A percentile compares a stretch with the other conserved stretches of the same genome.
Conservation (phyloP, 208 protist species). For the Leishmania braziliensis region DNA sequence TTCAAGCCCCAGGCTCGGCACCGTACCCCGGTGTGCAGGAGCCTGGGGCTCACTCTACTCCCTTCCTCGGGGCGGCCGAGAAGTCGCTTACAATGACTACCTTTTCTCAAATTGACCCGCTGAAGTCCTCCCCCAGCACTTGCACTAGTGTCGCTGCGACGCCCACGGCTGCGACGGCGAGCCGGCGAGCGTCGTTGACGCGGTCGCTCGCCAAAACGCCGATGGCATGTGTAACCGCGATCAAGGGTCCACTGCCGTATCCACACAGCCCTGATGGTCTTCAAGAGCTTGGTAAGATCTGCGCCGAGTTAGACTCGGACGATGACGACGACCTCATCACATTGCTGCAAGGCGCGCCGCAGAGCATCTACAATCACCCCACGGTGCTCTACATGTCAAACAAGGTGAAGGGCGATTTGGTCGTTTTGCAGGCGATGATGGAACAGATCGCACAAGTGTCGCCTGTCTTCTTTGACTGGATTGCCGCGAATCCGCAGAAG, state of each 20-base stretch:
- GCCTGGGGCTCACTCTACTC: neutral
- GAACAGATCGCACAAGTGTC: slow-evolving; percentile 43
- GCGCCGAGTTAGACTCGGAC: neutral
- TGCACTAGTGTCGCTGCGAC: neutral
- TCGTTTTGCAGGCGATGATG: slow-evolving; percentile 44
- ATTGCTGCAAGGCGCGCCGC: slow-evolving; percentile 26
- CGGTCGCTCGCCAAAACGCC: too few relatives aligned
- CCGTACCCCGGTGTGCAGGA: neutral
- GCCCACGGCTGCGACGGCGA: neutral
- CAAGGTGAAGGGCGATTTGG: slow-evolving; percentile 44
- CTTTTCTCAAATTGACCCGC: neutral
- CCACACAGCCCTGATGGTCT: slow-evolving; percentile 50
- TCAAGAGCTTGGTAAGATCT: slow-evolving; percentile 23
- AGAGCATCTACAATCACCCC: slow-evolving; percentile 47
- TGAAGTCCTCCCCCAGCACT: neutral
- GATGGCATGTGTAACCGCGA: too few relatives aligned
- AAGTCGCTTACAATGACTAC: neutral
- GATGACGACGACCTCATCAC: slow-evolving; percentile 30
- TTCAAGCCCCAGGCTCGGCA: neutral
- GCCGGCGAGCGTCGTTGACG: neutral
- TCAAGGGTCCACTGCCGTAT: slow-evolving; percentile 34
- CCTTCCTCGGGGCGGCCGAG: neutral
- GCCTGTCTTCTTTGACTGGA: slow-evolving; percentile 60
- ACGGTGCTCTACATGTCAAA: slow-evolving; percentile 61
- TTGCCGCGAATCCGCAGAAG: slow-evolving; percentile 40